Evolutionary conservation across 805 yeast species (phyloP).

Genomic region (Phaffomyces antillensis): DNA sequence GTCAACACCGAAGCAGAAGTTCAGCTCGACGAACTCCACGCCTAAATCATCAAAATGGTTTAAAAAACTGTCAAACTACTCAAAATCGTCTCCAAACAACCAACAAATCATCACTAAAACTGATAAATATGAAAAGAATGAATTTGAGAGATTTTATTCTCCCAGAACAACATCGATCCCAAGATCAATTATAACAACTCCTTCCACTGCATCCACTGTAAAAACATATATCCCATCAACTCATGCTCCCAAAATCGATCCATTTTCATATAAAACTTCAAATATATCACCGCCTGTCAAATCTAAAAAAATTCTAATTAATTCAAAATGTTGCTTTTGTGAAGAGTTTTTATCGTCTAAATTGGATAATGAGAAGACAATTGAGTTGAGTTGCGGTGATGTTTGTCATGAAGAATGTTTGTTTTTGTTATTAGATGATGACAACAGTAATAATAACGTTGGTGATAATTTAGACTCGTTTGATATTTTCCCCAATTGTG

Average conservation of each 20-base stretch:
- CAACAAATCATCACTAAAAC: neutral
- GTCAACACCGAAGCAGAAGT: neutral
- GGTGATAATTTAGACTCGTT: conserved; percentile 2
- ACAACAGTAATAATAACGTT: too few species aligned
- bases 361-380: conserved; percentile 29
- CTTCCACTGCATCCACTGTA: neutral
- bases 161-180: conserved; percentile 18
- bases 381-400: conserved; percentile 38
- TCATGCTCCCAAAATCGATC: conserved; percentile 14
- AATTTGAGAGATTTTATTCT: conserved; percentile 1
- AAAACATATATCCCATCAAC: neutral
- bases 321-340: conserved; percentile 34
- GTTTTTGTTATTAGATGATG: conserved; percentile 16
- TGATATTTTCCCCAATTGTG: conserved; percentile 20
- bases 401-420: conserved; percentile 41
- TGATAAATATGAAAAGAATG: neutral
- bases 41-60: conserved; percentile 14
- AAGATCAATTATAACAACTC: conserved; percentile 1
- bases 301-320: conserved; percentile 13
- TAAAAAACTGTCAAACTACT: conserved; percentile 10
- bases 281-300: conserved; percentile 6
- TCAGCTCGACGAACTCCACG: neutral
- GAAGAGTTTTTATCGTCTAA: conserved; percentile 33
- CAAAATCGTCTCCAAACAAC: neutral
- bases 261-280: conserved; percentile 9